These are phyloP conservation scores for Catunica adiposa DNA, from an alignment of 2,329 filamentous ascomycete species.

Conservation along the genomic window DNA sequence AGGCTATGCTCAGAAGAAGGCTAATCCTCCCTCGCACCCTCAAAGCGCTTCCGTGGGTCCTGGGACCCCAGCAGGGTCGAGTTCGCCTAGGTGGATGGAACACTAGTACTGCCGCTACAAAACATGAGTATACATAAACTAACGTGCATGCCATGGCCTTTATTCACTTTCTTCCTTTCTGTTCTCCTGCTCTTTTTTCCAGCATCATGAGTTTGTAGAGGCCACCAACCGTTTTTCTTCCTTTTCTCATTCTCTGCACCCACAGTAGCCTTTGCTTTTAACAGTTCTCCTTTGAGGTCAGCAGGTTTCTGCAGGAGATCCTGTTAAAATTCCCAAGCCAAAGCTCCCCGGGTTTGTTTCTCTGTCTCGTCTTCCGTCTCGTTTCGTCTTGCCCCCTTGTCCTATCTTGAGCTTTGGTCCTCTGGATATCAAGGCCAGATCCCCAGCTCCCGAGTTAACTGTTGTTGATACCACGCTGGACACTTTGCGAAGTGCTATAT, in stretches of 20 bases:
- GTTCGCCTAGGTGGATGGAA: no score
- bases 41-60: no score
- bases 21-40: no score
- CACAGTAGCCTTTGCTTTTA: conserved; percentile 19
- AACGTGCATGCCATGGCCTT: not conserved
- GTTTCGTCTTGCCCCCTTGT: conserved; percentile 14
- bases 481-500: not conserved
- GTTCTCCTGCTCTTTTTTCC: not conserved
- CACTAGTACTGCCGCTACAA: no score
- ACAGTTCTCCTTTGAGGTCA: conserved; percentile 57
- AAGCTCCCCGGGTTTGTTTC: conserved; percentile 1
- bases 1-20: no score
- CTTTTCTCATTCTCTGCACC: conserved; percentile 14
- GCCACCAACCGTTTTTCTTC: not conserved
- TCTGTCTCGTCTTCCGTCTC: conserved; percentile 13
- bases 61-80: no score
- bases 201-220: no score
- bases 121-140: no score
- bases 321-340: conserved; percentile 3
- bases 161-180: not conserved
- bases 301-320: conserved; percentile 65
- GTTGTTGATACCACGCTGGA: conserved; percentile 12
- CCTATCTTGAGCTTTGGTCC: conserved; percentile 14
- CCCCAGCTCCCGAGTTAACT: conserved; percentile 7
- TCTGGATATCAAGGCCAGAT: conserved; percentile 12